These are phyloP conservation scores for Naegleria fowleri DNA, from an alignment of 208 protist species.

Conservation along the genomic window DNA sequence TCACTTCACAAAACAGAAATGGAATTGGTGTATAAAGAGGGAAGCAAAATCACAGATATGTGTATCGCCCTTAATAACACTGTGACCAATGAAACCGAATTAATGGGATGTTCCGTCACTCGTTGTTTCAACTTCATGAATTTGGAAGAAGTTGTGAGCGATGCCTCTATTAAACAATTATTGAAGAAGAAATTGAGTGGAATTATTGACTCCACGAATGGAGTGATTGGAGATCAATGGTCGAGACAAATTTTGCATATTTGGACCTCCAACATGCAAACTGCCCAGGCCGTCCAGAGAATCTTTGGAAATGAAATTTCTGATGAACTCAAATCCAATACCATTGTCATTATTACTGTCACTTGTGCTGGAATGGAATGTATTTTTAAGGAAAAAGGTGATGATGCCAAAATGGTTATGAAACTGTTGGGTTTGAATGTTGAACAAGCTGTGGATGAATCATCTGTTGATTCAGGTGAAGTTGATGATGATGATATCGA, in stretches of 20 bases:
- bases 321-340: neutral
- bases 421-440: neutral
- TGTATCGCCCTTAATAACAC: conserved; percentile 29
- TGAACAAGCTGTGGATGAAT: no score
- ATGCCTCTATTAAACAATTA: conserved; percentile 38
- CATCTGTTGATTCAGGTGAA: no score
- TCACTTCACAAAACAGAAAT: conserved; percentile 46
- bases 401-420: neutral
- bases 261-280: conserved; percentile 33
- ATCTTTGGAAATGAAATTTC: neutral
- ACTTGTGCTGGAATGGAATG: neutral
- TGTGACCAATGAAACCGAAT: neutral
- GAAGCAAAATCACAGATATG: conserved; percentile 54
- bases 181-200: conserved; percentile 51
- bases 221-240: conserved; percentile 33
- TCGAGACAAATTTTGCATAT: conserved; percentile 54
- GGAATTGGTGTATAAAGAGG: conserved; percentile 44
- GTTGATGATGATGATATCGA: no score
- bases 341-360: neutral
- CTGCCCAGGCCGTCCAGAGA: conserved; percentile 12
- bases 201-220: conserved; percentile 39
- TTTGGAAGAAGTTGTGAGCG: conserved; percentile 19
- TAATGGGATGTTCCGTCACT: conserved; percentile 50
- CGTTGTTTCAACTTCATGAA: conserved; percentile 43
- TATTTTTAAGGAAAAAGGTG: neutral